Evolutionary conservation across 2,329 filamentous ascomycete genomes (phyloP).

Genomic region (Sporothrix schenckii): DNA sequence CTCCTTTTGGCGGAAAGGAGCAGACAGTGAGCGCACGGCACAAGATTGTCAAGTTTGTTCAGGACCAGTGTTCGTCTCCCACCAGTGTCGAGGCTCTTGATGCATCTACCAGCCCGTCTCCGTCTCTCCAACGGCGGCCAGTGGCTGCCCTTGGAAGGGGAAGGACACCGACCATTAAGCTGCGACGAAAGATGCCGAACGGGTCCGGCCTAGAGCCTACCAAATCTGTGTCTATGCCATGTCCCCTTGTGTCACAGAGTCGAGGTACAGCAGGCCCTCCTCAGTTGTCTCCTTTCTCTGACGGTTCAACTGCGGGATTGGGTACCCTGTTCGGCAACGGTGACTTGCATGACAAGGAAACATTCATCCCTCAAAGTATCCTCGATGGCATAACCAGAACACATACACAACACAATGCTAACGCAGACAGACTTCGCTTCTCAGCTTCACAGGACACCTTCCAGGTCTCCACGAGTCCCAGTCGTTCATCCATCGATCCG

Average conservation of each 20-base stretch:
- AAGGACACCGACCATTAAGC: slow-evolving; percentile 52
- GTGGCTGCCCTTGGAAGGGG: slow-evolving; percentile 33
- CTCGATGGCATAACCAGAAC: neutral
- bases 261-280: neutral
- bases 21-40: neutral
- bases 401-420: slow-evolving; percentile 1
- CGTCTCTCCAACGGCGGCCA: slow-evolving; percentile 1
- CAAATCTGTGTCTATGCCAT: slow-evolving; percentile 43
- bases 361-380: neutral
- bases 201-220: slow-evolving; percentile 35
- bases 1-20: neutral
- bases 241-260: slow-evolving; percentile 26
- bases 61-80: slow-evolving; percentile 16
- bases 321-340: slow-evolving; percentile 43
- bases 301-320: slow-evolving; percentile 53
- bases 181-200: slow-evolving; percentile 51
- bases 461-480: neutral
- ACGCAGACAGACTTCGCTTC: slow-evolving; percentile 30
- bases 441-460: slow-evolving; percentile 33
- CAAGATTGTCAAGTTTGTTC: slow-evolving; percentile 30
- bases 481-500: slow-evolving; percentile 56
- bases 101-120: neutral
- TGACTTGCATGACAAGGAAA: neutral
- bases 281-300: slow-evolving; percentile 55
- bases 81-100: slow-evolving; percentile 20